These are phyloP conservation scores for Hypoxylon sp. DNA, from an alignment of 2,329 filamentous ascomycete genomes.

Conservation along the genomic window DNA sequence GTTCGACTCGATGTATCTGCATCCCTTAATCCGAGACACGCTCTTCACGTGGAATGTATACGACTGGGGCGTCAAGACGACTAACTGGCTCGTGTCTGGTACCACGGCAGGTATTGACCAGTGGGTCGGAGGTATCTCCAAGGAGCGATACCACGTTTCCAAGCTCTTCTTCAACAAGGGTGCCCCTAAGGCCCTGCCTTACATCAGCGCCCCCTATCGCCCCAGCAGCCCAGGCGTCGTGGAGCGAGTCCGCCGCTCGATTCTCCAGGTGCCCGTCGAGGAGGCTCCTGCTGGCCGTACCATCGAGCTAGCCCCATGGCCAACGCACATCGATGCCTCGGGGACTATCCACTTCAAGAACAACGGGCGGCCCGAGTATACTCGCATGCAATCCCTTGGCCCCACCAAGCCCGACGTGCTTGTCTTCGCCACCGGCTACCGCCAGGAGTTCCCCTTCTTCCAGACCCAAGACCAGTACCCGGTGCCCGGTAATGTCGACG, in stretches of 20 bases:
- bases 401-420: conserved; percentile 58
- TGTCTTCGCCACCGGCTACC: conserved; percentile 64
- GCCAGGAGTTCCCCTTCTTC: conserved; percentile 59
- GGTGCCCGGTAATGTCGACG: conserved; percentile 48
- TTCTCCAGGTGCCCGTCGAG: conserved; percentile 54
- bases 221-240: conserved; percentile 52
- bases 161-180: conserved; percentile 57
- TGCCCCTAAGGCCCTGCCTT: conserved; percentile 36
- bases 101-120: conserved; percentile 63
- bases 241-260: conserved; percentile 55
- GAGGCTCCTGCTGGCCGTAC: conserved; percentile 57
- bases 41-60: conserved; percentile 62
- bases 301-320: conserved; percentile 63
- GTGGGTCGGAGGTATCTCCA: conserved; percentile 57
- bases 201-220: conserved; percentile 37
- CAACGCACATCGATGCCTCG: conserved; percentile 54
- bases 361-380: conserved; percentile 49
- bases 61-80: conserved; percentile 60
- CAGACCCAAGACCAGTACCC: conserved; percentile 58
- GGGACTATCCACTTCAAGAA: conserved; percentile 58
- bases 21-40: conserved; percentile 60
- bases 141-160: conserved; percentile 29
- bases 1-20: conserved; percentile 66
- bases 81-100: conserved; percentile 61
- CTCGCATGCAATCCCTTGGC: conserved; percentile 39